Base-by-base conservation (phyloP, 2,329 filamentous ascomycete genomes). In the Tolypocladium guangdongense region DNA sequence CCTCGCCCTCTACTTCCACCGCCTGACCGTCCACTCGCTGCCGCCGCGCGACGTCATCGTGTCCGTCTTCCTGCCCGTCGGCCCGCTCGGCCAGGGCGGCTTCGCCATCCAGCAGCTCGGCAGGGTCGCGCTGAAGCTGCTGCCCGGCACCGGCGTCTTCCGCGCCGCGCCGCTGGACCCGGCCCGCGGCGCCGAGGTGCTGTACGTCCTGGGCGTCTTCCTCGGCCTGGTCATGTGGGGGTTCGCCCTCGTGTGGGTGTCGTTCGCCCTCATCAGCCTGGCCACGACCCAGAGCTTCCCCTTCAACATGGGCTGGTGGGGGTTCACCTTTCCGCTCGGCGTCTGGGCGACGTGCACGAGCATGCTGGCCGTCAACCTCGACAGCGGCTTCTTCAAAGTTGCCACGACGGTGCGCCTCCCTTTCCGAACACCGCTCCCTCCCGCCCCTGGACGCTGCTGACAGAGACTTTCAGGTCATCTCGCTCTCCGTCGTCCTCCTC, bases 1-100 rank as follows among this genome's bases (percentile, higher is more conserved):
- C 22, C 69, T 88, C 30, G 81, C 80, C 12, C 77, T 88, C 38
- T 89, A 88, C 66, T 87, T 86, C 62, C 81, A 85, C 55, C 81
- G 85, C 12, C 72, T 89, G 11, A 82, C 80, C 4, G 65, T 88
- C 3, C 79, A 88, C 66, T 81, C 82, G 39, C 73, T 88, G 16
- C 84, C 84, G 0, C 78, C 83, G 1, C 74, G 78, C 49, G 85
- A 87, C 62, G 79, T 83, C 53, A 83, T 88, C 45, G 83, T 87
- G 11, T 84, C 80, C 2, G 78, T 82, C 7, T 86, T 88, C 58
- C 68, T 88, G 0, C 84, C 85, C 0, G 71, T 88, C 0, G 83
- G 85, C 0, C 83, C 84, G 0, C 68, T 87, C 0, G 84, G 84
- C 0, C 82, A 86, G 64, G 84, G 83, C 16, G 82, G 81, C 2